Evolutionary conservation across 2,329 filamentous ascomycete species (phyloP), one percentile per base, ranked within the genome.

Genomic region (Cladosporium sp.): DNA sequence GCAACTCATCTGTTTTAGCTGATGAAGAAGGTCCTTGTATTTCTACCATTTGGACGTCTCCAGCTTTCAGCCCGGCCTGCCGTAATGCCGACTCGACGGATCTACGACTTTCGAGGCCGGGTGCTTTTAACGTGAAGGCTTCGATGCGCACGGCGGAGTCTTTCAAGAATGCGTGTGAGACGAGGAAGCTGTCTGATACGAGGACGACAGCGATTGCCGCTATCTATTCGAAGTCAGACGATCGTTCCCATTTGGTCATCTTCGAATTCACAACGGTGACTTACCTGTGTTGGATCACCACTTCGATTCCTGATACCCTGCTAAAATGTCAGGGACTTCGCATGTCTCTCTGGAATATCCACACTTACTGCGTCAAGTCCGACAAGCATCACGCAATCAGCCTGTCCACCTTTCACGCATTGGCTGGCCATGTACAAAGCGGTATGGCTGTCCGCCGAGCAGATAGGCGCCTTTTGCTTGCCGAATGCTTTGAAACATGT

Each of bases 91-190:
- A 30, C 4, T 58, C 30, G 30, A 66, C 60, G 11, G 63, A 57
- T 3, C 20, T 38, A 12, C 47, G 58, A 30, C 51, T 58, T 3
- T 28, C 42, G 4, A n/a, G n/a, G 4, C 49, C 19, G 37, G 49
- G 11, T 15, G 19, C n/a, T 15, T 57, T 30, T 9, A 66, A 22
- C 12, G 58, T 50, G 50, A 34, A 61, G 36, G 60, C 66, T 28
- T 36, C 49, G 30, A 69, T 60, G 30, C 59, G 37, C 40, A 66
- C 57, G 17, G 67, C 62, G 3, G 58, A 59, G 57, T 69, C 66
- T 51, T 62, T 68, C 19, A 69, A 51, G 49, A 67, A 69, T 38
- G 64, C 64, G 55, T 67, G 66, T 1, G 66, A 65, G 12, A 56
- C 65, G 28, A 68, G 60, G 47, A 69, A 67, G 2, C 59, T 55